Conservation (phyloP, 805 yeast genomes). For the Zygotorulaspora chibaensis region DNA sequence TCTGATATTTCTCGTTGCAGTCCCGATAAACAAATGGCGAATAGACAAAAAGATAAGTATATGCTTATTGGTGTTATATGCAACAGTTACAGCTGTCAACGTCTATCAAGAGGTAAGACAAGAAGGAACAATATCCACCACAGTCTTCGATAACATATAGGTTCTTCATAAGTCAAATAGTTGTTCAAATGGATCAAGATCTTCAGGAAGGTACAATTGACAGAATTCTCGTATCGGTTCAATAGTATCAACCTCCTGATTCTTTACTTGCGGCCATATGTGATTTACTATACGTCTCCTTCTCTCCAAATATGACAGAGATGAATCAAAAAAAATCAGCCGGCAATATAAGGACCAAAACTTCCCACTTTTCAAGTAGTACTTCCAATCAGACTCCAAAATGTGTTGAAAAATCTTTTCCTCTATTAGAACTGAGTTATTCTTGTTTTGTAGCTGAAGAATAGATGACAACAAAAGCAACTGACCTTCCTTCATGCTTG, state of each 20-base stretch:
- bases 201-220: conserved; percentile 29
- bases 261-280: conserved; percentile 22
- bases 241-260: conserved; percentile 5
- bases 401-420: conserved; percentile 21
- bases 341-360: conserved; percentile 32
- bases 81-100: conserved; percentile 18
- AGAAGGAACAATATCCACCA: not conserved
- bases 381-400: conserved; percentile 17
- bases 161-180: conserved; percentile 5
- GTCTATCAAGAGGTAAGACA: conserved; percentile 17
- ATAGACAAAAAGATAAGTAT: conserved; percentile 43
- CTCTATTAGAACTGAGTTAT: conserved; percentile 22
- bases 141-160: not conserved
- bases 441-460: conserved; percentile 24
- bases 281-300: conserved; percentile 20
- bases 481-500: conserved; percentile 17
- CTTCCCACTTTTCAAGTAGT: conserved; percentile 18
- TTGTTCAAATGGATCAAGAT: conserved; percentile 20
- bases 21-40: conserved; percentile 47
- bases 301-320: conserved; percentile 25
- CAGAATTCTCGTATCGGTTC: conserved; percentile 18
- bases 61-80: conserved; percentile 21
- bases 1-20: conserved; percentile 36
- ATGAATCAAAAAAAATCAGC: conserved; percentile 25
- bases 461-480: conserved; percentile 19